These are phyloP conservation scores for Hemerocallis citrina DNA, from an alignment of 106 monocot species.

Conservation along the genomic window DNA sequence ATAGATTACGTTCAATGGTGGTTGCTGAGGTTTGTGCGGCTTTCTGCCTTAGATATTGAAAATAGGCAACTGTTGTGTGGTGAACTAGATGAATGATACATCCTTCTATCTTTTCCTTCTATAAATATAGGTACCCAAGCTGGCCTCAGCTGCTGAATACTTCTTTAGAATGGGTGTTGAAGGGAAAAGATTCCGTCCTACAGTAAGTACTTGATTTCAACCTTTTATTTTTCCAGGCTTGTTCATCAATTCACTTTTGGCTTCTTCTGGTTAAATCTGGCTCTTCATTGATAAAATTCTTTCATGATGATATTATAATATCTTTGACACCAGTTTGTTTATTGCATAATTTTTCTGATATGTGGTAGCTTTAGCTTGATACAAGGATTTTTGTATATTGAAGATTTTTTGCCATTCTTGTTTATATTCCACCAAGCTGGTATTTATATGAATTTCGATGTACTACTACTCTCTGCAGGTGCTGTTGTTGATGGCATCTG, in stretches of 20 bases:
- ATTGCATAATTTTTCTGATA: neutral
- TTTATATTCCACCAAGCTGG: neutral
- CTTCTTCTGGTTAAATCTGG: neutral
- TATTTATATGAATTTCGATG: neutral
- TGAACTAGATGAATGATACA: neutral
- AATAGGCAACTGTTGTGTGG: neutral
- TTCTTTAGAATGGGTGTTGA: conserved; percentile 88
- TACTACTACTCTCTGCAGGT: conserved; percentile 36
- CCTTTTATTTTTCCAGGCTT: neutral
- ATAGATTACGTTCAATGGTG: conserved; percentile 77
- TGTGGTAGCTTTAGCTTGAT: neutral
- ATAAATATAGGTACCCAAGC: conserved; percentile 62
- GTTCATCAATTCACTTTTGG: neutral
- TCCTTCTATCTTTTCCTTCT: neutral
- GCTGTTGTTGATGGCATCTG: conserved; percentile 83
- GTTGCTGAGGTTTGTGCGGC: conserved; percentile 50
- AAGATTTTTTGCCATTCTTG: neutral
- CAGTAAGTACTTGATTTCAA: conserved; percentile 42
- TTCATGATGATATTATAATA: neutral
- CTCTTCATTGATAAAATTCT: neutral
- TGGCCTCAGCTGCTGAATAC: conserved; percentile 93
- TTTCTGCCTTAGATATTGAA: neutral
- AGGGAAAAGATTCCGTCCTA: conserved; percentile 95
- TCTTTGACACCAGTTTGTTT: neutral
- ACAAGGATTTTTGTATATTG: neutral